These are phyloP conservation scores for Canariomyces notabilis DNA, from an alignment of 2,329 filamentous ascomycete species.

Conservation along the genomic window DNA sequence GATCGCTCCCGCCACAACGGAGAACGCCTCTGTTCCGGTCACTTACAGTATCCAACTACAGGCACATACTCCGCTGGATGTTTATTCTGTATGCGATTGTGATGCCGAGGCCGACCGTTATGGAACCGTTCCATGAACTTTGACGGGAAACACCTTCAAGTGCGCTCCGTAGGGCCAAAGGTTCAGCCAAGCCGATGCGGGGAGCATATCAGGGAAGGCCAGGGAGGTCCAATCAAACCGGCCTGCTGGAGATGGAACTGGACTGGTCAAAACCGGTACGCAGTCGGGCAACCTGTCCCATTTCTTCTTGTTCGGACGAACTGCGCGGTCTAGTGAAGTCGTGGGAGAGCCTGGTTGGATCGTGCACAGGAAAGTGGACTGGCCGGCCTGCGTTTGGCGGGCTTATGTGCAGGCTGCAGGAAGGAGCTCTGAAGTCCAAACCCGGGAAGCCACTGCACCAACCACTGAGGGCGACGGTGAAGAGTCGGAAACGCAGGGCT, in stretches of 20 bases:
- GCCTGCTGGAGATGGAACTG: background rate
- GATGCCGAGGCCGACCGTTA: background rate
- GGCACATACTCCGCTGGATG: no score
- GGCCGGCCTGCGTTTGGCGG: constrained; percentile 2
- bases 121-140: no score
- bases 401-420: constrained; percentile 1
- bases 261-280: background rate
- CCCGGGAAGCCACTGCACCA: background rate
- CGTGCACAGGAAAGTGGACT: background rate
- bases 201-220: constrained; percentile 7
- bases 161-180: no score
- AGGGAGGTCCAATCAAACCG: constrained; percentile 6
- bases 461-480: background rate
- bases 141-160: no score
- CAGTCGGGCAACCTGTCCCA: background rate
- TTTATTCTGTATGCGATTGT: no score
- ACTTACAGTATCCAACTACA: no score
- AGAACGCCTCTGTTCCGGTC: no score
- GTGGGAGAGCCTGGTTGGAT: constrained; percentile 22
- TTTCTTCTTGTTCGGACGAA: background rate
- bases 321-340: constrained; percentile 10
- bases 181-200: background rate
- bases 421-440: background rate
- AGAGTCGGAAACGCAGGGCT: background rate
- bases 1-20: background rate